Base-by-base conservation (phyloP, 192 early-diverging fungal species). In the Globomyces pollinis-pini region DNA sequence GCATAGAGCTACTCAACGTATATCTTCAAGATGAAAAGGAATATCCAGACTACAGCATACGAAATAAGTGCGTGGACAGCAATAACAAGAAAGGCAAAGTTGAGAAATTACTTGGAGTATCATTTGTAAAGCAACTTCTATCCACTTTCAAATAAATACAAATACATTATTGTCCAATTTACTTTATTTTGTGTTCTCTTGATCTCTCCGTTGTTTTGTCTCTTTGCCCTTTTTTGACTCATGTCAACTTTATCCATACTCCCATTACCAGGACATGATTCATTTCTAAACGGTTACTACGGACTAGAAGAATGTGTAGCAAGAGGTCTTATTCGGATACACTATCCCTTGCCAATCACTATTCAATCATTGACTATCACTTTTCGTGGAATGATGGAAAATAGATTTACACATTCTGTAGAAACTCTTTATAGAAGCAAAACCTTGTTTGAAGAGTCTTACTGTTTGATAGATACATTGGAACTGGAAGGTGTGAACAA, bases 221-320 rank as follows among this genome's bases (percentile, higher is more conserved):
- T n/a, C n/a, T n/a, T n/a, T n/a, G n/a, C n/a, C n/a, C n/a, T n/a
- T n/a, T n/a, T n/a, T n/a, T n/a, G n/a, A n/a, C n/a, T n/a, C 35
- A 36, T 47, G 45, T 13, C 38, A 15, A 12, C 20, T 9, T 18
- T 60, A n/a, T n/a, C 26, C 7, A 32, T 62, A 36, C 30, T 42
- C 2, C 61, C 61, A 34, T 43, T 62, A 8, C 61, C 61, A 5
- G 61, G 45, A 18, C 28, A 13, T 6, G 23, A 31, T 15, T 57
- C 60, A 6, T 70, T 73, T 12, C 43, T 75, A 20, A 59, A 65
- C 15, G 77, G 77, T 2, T 64, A 45, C 55, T 75, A 72, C 38
- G 73, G 73, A 20, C 30, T 79, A 30, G 73, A 75, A 56, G 41
- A 47, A 30, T 67, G 66, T 61, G 49, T 18, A 35, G 59, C 70